phyloP scores from a whole-genome alignment of 2,329 filamentous ascomycete species.

The Calonectria leucothoes region DNA sequence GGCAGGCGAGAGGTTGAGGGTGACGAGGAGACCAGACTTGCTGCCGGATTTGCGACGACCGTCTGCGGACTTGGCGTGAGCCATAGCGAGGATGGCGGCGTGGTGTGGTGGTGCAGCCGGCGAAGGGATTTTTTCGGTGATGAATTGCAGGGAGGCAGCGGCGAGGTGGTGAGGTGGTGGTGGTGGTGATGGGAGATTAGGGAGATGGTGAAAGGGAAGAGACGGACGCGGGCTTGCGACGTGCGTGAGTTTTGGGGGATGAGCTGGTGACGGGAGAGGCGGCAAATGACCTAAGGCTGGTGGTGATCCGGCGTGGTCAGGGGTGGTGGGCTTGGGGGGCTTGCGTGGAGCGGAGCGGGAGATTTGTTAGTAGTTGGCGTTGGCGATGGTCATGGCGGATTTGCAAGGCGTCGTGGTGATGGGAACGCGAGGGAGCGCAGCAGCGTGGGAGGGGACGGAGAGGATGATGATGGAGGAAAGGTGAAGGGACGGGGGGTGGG shows the following conservation, averaged over 20 bases:
- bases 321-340: slow-evolving; percentile 45
- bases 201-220: slow-evolving; percentile 24
- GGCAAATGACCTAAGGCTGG: slow-evolving; percentile 42
- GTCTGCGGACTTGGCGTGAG: slow-evolving; percentile 48
- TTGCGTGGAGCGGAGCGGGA: slow-evolving; percentile 43
- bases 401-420: slow-evolving; percentile 40
- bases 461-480: slow-evolving; percentile 38
- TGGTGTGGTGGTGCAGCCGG: not conserved
- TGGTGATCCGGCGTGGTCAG: slow-evolving; percentile 45
- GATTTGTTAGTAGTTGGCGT: slow-evolving; percentile 38
- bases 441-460: slow-evolving; percentile 24
- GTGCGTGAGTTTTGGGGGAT: slow-evolving; percentile 34
- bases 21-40: slow-evolving; percentile 58
- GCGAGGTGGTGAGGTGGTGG: slow-evolving; percentile 25
- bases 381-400: slow-evolving; percentile 40
- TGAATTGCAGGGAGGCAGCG: slow-evolving; percentile 22
- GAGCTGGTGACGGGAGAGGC: slow-evolving; percentile 41
- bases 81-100: slow-evolving; percentile 42
- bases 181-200: slow-evolving; percentile 27
- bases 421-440: slow-evolving; percentile 30
- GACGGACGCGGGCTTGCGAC: slow-evolving; percentile 14
- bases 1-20: slow-evolving; percentile 62
- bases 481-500: slow-evolving; percentile 42
- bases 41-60: slow-evolving; percentile 52
- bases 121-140: slow-evolving; percentile 18